phyloP scores from a whole-genome alignment of 78 protist genomes.

The Cavenderia fasciculata region DNA sequence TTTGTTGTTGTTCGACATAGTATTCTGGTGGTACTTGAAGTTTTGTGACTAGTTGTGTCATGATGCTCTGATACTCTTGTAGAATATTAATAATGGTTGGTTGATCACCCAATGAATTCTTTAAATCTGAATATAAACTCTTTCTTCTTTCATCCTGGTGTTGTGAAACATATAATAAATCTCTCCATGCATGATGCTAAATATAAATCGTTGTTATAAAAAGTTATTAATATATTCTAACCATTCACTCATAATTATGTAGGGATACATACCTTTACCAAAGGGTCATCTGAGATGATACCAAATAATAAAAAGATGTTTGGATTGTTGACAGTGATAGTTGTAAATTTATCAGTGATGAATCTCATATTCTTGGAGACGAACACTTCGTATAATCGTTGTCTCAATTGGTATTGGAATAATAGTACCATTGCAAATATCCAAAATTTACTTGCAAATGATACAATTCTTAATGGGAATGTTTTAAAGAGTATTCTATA shows the following conservation, averaged over 20 bases:
- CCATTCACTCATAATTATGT: too few relatives aligned
- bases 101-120: background rate
- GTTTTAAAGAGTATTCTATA: conserved; percentile 33
- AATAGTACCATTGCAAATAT: conserved; percentile 9
- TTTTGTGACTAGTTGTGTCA: conserved; percentile 1
- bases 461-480: conserved; percentile 20
- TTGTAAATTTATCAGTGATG: conserved; percentile 26
- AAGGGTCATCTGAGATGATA: conserved; percentile 15
- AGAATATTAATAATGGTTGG: conserved; percentile 29
- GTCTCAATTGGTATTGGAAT: conserved; percentile 21
- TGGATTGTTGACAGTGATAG: conserved; percentile 1
- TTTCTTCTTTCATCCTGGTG: conserved; percentile 15
- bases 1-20: conserved; percentile 11
- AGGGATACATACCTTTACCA: background rate
- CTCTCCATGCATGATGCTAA: conserved; percentile 36
- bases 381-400: conserved; percentile 28
- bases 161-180: conserved; percentile 36
- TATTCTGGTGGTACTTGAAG: conserved; percentile 42
- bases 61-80: conserved; percentile 18
- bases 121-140: conserved; percentile 3
- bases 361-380: conserved; percentile 13
- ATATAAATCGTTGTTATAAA: background rate
- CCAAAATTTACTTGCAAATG: conserved; percentile 31
- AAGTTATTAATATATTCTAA: background rate
- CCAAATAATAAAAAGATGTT: conserved; percentile 36